Evolutionary conservation across 2,329 filamentous ascomycete species (phyloP).

Genomic region (Madurella mycetomatis): DNA sequence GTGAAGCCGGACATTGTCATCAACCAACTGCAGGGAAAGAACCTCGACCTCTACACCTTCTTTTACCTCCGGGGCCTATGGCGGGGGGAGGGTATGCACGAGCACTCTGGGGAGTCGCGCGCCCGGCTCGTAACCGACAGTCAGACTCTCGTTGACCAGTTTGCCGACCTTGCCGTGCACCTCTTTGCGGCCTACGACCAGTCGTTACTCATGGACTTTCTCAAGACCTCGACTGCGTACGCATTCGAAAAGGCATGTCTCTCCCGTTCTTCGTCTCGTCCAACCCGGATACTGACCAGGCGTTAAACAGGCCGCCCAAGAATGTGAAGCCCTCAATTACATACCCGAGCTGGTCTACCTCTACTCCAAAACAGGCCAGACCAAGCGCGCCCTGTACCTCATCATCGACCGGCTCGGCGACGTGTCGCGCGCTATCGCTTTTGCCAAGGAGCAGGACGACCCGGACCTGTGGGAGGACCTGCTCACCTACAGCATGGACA

Average conservation of each 20-base stretch:
- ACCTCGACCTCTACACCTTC: constrained; percentile 72
- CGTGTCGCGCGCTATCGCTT: constrained; percentile 87
- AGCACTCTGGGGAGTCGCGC: constrained; percentile 49
- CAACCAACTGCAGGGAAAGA: constrained; percentile 64
- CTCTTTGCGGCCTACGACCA: constrained; percentile 84
- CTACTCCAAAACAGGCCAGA: constrained; percentile 91
- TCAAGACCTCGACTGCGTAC: constrained; percentile 81
- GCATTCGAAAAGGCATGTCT: constrained; percentile 67
- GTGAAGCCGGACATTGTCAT: constrained; percentile 76
- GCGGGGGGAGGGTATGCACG: constrained; percentile 64
- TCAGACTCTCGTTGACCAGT: constrained; percentile 71
- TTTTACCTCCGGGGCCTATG: constrained; percentile 89
- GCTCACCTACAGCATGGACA: constrained; percentile 95
- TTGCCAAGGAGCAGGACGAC: constrained; percentile 90
- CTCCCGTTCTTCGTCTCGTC: neutral
- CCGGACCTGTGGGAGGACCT: constrained; percentile 93
- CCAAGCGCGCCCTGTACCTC: constrained; percentile 82
- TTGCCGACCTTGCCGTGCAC: constrained; percentile 80
- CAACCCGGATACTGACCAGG: constrained; percentile 15
- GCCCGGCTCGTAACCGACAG: constrained; percentile 57
- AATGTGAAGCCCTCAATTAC: constrained; percentile 77
- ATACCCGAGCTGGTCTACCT: constrained; percentile 93
- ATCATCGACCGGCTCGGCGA: constrained; percentile 93
- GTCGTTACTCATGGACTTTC: constrained; percentile 75
- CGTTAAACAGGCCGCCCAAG: constrained; percentile 53